Evolutionary conservation across 2,329 filamentous ascomycete species (phyloP).

Genomic region (Nakataea oryzae): DNA sequence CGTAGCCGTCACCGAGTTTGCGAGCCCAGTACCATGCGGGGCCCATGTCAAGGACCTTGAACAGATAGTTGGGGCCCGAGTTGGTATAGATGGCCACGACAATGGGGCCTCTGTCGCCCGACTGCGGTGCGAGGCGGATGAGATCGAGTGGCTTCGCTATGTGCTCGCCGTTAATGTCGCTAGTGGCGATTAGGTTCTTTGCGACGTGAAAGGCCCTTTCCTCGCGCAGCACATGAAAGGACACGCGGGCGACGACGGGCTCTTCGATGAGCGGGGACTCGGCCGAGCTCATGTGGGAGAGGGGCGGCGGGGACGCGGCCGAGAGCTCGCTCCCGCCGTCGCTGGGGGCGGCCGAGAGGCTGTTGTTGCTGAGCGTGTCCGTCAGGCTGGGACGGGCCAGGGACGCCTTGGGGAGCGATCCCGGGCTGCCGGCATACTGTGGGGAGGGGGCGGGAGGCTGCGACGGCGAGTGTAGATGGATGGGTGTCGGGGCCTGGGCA

Average conservation of each 20-base stretch:
- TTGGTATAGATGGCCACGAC: constrained; percentile 74
- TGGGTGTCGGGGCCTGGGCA: neutral
- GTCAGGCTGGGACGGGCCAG: constrained; percentile 26
- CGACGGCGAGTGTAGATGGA: constrained; percentile 27
- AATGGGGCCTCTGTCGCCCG: constrained; percentile 60
- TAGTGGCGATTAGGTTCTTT: constrained; percentile 58
- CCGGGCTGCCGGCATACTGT: constrained; percentile 31
- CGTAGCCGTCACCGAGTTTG: constrained; percentile 40
- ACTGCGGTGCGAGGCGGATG: constrained; percentile 56
- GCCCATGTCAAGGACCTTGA: constrained; percentile 64
- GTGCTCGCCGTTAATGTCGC: constrained; percentile 63
- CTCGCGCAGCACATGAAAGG: constrained; percentile 69
- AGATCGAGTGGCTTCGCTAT: constrained; percentile 76
- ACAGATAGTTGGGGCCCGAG: constrained; percentile 63
- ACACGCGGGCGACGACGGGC: constrained; percentile 70
- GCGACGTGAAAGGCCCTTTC: constrained; percentile 82
- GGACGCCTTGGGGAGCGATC: constrained; percentile 30
- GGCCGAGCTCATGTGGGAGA: constrained; percentile 22
- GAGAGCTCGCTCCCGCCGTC: constrained; percentile 29
- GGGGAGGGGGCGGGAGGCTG: constrained; percentile 7
- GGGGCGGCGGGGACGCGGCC: constrained; percentile 20
- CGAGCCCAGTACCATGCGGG: constrained; percentile 57
- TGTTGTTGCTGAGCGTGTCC: constrained; percentile 2
- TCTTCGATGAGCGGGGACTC: constrained; percentile 49
- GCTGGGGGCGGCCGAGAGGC: constrained; percentile 21